Evolutionary conservation across 805 yeast species (phyloP), one percentile per base, ranked within the genome.

Genomic region (Sugiyamaella americana): DNA sequence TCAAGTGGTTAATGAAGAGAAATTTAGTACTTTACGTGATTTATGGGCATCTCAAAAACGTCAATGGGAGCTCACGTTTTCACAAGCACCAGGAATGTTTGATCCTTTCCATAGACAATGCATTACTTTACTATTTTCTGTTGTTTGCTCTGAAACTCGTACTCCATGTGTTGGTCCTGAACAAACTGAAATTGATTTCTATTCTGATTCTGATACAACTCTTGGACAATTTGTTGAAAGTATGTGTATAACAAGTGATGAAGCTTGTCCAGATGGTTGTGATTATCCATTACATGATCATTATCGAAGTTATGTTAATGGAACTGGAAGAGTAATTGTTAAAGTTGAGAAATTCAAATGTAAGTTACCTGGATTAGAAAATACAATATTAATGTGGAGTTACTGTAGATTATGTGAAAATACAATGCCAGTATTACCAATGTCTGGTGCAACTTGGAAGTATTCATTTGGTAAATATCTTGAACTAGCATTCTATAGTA

Each of bases 131-230:
- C 68, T 91, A 20, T 87, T 84, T 58, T 84, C 95, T 1, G 78
- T 87, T 67, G 91, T 88, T 0, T 84, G 91, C 2, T 77, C 81
- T 5, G 83, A 82, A 56, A 84, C 87, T 36, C 84, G 94, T 0
- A 87, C 95, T 0, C 97, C 97, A 0, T 93, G 98, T 58, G 70
- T 80, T 36, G 98, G 98, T 0, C 98, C 99, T 0, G 87, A 79
- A 46, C 70, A 80, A n/a, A 79, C 86, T 29, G 78, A 81, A 1
- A 82, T 89, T 41, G 96, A 89, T 51, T 94, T 75, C 59, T 93
- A 91, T 61, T 80, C 95, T 70, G 96, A 87, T 41, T 85, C 82
- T 48, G 98, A 94, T 62, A 82, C 84, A 59, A 82, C 95, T 6
- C 65, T 94, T 37, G 98, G 98, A 0, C 86, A 85, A 57, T 87